Conservation (phyloP, 176 grass and related monocot species). For the Pontederia paniculata region DNA sequence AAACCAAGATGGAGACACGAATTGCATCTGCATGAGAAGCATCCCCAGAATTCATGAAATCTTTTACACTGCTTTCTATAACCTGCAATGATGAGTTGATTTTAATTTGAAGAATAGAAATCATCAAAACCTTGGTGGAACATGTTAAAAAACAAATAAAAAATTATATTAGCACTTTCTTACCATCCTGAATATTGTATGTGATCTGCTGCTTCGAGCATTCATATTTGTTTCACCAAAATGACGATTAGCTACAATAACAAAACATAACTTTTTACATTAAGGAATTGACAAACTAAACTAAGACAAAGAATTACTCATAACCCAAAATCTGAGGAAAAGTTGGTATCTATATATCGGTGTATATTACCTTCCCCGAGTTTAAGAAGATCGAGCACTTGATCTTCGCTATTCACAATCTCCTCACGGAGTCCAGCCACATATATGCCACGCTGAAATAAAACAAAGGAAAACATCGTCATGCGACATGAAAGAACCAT, state of each 20-base stretch:
- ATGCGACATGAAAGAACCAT: background rate
- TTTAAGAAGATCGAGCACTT: slow-evolving; percentile 72
- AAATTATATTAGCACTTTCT: slow-evolving; percentile 5
- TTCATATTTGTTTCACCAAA: slow-evolving; percentile 98
- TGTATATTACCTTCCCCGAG: slow-evolving; percentile 66
- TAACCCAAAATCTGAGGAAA: background rate
- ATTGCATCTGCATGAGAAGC: slow-evolving; percentile 36
- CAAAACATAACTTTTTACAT: background rate
- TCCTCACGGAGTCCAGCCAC: slow-evolving; percentile 69
- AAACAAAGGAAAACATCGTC: background rate
- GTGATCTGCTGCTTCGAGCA: slow-evolving; percentile 64
- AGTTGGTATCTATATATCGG: background rate
- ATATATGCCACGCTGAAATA: slow-evolving; percentile 56
- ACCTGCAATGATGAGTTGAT: slow-evolving; percentile 34
- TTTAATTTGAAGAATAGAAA: background rate
- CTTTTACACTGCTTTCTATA: slow-evolving; percentile 76
- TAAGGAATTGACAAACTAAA: background rate
- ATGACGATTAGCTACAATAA: slow-evolving; percentile 74
- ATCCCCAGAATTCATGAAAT: slow-evolving; percentile 28
- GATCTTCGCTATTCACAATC: slow-evolving; percentile 67
- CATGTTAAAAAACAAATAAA: slow-evolving; percentile 8
- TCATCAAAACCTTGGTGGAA: background rate
- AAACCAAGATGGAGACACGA: slow-evolving; percentile 79
- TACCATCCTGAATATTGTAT: slow-evolving; percentile 98
- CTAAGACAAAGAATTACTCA: background rate